Base-by-base conservation (phyloP, 305 asterid genomes). In the Fraxinus greggii region DNA sequence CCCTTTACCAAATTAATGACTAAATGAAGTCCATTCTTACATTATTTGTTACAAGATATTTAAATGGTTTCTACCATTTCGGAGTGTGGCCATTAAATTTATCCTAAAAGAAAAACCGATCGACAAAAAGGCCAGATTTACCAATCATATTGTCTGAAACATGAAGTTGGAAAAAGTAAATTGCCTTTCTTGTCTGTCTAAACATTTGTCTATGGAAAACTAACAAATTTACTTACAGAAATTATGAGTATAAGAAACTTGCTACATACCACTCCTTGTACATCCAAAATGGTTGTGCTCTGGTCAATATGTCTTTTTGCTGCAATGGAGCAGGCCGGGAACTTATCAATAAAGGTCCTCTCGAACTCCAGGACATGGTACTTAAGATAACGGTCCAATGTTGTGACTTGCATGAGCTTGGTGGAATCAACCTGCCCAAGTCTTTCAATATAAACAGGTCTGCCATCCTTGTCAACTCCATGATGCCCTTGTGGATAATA, bases 401-500 rank as follows among this genome's bases (percentile, higher is more conserved):
- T 83, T 0, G 99, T 96, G 76, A 88, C 99, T 87, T 93, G 95
- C 92, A 96, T n/a, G 83, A 96, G 95, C 89, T 96, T 96, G 61
- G 90, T 89, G 9, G 98, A 86, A 82, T 96, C 98, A 23, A 96
- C 98, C 84, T 86, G 86, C 19, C 98, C 99, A 2, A 96, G 91
- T 79, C 94, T 90, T 86, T 94, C 99, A 3, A 94, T 89, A 81
- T 96, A 96, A 32, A 94, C 90, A 0, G 98, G 99, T 56, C 98
- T 88, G 3, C 98, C 99, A 3, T 90, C 97, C 87, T 94, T 96
- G 90, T 96, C 98, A 12, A 92, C 93, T 13, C 98, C 98, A 42
- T 94, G 99, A 86, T 94, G 97, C 79, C 97, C 99, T 84, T 96
- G 99, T 13, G 98, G 98, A 80, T 96, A 94, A 92, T 96, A 90